Base-by-base conservation (phyloP, 352 stramenopile genomes). In the Globisporangium takayamanum region DNA sequence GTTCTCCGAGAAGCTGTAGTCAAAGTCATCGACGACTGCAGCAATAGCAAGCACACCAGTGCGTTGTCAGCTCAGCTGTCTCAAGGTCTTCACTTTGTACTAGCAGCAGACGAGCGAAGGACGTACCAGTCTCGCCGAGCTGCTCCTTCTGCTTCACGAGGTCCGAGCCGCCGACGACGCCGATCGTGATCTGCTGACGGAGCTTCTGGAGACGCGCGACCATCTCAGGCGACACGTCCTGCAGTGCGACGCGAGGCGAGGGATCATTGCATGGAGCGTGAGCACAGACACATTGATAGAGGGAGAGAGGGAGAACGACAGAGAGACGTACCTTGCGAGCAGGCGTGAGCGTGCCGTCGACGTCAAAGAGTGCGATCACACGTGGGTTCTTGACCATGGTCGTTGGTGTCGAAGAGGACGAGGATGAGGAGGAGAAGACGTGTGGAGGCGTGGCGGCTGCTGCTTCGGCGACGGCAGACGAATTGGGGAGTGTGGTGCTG, bases 1-100 rank as follows among this genome's bases (percentile, higher is more conserved):
- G 75, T 99, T 99, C 76, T 99, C 96, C 28, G 89, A 97, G 73
- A 99, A 99, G 79, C 97, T 98, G 82, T 98, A 99, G 68, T 98
- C 96, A 68, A 98, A 99, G 26, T 98, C 77, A 51, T 93, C 67
- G n/a, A 85, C 80, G 49, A 98, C 88, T 95, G 63, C 76, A 18
- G 7, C 3, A n/a, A 11, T 5, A n/a, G 37, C 5, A 57, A 30
- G 15, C 37, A 14, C 18, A 41, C 42, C 16, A 20, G 12, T 48
- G 2, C 37, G 20, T 20, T 22, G 22, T 22, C 22, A 22, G 22
- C 22, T 22, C 22, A 22, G 22, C 22, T 22, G 22, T 22, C 22
- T 22, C 22, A 0, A 22, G 22, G 22, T 22, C 22, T 22, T 22
- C 22, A 22, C 22, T 22, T 22, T 22, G 22, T 22, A 22, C 22